Evolutionary conservation across 2,329 filamentous ascomycete species (phyloP).

Genomic region (Phaeoacremonium minimum): DNA sequence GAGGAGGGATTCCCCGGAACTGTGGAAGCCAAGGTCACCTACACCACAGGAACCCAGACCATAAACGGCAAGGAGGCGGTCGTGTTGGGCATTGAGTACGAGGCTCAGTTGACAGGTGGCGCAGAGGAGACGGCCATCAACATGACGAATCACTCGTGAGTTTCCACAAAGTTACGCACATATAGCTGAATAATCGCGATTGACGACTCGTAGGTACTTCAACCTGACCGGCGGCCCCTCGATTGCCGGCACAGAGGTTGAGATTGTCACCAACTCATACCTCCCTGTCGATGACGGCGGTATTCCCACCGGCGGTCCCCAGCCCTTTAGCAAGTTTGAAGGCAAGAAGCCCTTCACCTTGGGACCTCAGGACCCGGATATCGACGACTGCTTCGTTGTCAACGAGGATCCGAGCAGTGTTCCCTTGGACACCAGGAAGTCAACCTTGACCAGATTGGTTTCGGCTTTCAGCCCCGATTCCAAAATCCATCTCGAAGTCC

Average conservation of each 20-base stretch:
- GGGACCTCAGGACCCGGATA: constrained; percentile 64
- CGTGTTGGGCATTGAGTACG: constrained; percentile 82
- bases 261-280: constrained; percentile 60
- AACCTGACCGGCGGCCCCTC: constrained; percentile 52
- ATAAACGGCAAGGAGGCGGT: constrained; percentile 57
- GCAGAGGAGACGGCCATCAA: constrained; percentile 88
- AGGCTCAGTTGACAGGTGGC: constrained; percentile 74
- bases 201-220: constrained; percentile 55
- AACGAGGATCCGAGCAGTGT: constrained; percentile 57
- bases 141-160: constrained; percentile 91
- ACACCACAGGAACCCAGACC: constrained; percentile 65
- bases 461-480: constrained; percentile 69
- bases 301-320: constrained; percentile 69
- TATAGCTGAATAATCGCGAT: constrained; percentile 62
- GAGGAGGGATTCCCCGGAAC: constrained; percentile 90
- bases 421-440: constrained; percentile 60
- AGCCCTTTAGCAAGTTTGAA: constrained; percentile 60
- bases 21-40: constrained; percentile 72
- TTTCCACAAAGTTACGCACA: constrained; percentile 7
- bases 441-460: constrained; percentile 63
- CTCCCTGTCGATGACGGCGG: constrained; percentile 68
- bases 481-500: constrained; percentile 77
- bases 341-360: constrained; percentile 68
- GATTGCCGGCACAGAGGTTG: constrained; percentile 58
- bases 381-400: constrained; percentile 89